Evolutionary conservation across 164 flowering plant species (phyloP).

Genomic region (Liquidambar formosana): DNA sequence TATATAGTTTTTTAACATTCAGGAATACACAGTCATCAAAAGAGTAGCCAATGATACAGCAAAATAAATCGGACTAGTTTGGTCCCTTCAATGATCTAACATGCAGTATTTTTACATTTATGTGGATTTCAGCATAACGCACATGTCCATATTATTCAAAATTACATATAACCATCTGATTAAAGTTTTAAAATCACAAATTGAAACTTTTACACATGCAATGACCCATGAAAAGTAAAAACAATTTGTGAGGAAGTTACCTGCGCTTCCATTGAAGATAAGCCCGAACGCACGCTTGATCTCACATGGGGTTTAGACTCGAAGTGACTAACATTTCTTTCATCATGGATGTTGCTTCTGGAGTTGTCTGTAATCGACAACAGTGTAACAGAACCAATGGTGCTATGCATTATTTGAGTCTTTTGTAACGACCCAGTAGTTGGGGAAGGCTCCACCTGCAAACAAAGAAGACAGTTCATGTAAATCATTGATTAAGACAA

Average conservation of each 20-base stretch:
- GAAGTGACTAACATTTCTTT: neutral
- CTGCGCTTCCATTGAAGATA: neutral
- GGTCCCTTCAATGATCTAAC: too few relatives aligned
- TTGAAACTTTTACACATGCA: neutral
- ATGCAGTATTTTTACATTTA: too few relatives aligned
- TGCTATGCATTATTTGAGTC: conserved; percentile 9
- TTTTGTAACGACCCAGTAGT: conserved; percentile 15
- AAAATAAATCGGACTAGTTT: too few relatives aligned
- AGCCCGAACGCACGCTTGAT: neutral
- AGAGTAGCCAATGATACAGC: too few relatives aligned
- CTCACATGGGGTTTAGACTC: neutral
- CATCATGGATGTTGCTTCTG: neutral
- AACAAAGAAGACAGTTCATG: too few relatives aligned
- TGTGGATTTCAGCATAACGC: too few relatives aligned
- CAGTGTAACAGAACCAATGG: conserved; percentile 3
- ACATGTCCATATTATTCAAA: too few relatives aligned
- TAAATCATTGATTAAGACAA: neutral
- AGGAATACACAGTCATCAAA: neutral
- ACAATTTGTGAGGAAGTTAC: neutral
- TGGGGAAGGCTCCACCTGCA: conserved; percentile 22
- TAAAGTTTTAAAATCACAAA: neutral
- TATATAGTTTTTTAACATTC: neutral
- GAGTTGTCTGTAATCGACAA: neutral
- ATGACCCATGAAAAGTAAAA: neutral
- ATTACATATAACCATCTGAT: neutral